Evolutionary conservation across 768 basidiomycete genomes (phyloP).

Genomic region (Collybia sp.): DNA sequence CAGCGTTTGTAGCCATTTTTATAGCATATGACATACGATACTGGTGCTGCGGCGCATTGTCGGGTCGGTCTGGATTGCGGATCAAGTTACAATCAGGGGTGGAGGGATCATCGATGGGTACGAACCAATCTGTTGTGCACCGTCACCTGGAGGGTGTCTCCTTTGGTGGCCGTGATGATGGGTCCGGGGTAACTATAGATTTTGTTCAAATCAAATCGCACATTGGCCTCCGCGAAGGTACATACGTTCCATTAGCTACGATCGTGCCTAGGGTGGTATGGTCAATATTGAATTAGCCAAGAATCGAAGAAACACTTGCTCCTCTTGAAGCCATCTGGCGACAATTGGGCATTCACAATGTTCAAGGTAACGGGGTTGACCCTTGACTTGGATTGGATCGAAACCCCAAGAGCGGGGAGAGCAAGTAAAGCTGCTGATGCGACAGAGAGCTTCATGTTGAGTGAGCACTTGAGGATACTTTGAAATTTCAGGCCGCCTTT

Average conservation of each 20-base stretch:
- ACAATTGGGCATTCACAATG: constrained; percentile 14
- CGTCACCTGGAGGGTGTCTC: constrained; percentile 21
- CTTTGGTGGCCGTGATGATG: constrained; percentile 15
- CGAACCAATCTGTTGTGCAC: constrained; percentile 18
- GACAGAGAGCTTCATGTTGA: no score
- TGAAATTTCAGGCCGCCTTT: no score
- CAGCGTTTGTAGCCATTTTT: no score
- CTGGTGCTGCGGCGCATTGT: constrained; percentile 14
- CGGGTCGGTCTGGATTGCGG: constrained; percentile 16
- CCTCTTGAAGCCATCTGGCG: constrained; percentile 17
- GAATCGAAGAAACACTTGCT: constrained; percentile 2
- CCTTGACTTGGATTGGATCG: no score
- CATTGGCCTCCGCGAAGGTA: no score
- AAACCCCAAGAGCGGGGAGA: no score
- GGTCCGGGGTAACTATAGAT: constrained; percentile 18
- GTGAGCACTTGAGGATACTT: no score
- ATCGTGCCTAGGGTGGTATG: constrained; percentile 13
- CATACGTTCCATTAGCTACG: constrained; percentile 15
- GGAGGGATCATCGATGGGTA: no score
- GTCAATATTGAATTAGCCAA: not conserved
- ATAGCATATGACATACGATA: constrained; percentile 6
- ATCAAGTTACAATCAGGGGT: no score
- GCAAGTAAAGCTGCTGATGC: no score
- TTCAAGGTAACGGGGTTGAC: constrained; percentile 8
- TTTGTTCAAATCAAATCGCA: no score